phyloP scores from a whole-genome alignment of 2,329 filamentous ascomycete genomes.

The Aspergillus clavatus region DNA sequence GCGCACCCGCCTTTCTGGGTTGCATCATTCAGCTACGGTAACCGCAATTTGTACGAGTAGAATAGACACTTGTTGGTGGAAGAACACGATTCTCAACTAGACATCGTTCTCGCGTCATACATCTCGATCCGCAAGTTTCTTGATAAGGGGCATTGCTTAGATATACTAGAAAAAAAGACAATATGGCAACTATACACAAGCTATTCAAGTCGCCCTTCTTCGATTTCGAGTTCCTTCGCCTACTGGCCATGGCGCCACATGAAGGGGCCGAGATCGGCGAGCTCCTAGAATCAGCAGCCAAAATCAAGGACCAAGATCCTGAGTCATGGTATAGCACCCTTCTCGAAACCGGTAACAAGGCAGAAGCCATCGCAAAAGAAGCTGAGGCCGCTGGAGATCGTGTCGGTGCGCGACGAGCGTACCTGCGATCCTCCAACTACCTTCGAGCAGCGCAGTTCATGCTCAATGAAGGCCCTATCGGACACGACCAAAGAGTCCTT shows the following conservation, averaged over 20 bases:
- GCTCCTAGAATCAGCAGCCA: slow-evolving; percentile 33
- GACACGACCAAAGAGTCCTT: slow-evolving; percentile 26
- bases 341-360: slow-evolving; percentile 25
- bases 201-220: slow-evolving; percentile 35
- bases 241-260: slow-evolving; percentile 35
- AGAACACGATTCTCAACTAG: neutral
- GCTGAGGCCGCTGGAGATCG: slow-evolving; percentile 26
- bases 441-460: slow-evolving; percentile 36
- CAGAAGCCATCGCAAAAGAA: slow-evolving; percentile 34
- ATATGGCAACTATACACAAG: slow-evolving; percentile 23
- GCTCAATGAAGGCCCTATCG: slow-evolving; percentile 13
- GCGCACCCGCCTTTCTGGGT: neutral
- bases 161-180: no score
- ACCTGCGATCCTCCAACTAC: slow-evolving; percentile 42
- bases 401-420: slow-evolving; percentile 31
- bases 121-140: neutral
- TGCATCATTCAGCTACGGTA: neutral
- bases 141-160: no score
- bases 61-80: neutral
- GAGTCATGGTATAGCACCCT: slow-evolving; percentile 40
- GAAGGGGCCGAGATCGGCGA: slow-evolving; percentile 42
- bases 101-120: neutral
- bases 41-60: neutral
- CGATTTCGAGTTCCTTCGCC: slow-evolving; percentile 42
- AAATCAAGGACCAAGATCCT: slow-evolving; percentile 38